Conservation (phyloP, 1,284 basidiomycete genomes). For the Ganoderma lingzhi region DNA sequence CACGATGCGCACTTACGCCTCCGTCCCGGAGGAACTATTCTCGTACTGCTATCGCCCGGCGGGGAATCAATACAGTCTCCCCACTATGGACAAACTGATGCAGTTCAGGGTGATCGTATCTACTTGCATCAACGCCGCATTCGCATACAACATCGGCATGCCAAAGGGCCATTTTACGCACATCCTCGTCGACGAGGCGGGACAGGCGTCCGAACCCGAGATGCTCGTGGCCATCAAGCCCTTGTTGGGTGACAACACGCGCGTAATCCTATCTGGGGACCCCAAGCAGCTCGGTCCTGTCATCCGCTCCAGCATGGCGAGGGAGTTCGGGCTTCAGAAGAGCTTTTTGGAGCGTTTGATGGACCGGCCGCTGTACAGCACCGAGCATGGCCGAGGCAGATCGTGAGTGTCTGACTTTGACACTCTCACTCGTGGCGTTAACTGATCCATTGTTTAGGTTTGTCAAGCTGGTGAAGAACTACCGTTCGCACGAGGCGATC, state of each 20-base stretch:
- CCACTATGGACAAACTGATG: constrained; percentile 49
- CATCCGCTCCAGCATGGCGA: constrained; percentile 55
- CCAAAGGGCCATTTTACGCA: constrained; percentile 64
- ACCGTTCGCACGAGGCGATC: constrained; percentile 64
- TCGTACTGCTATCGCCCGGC: constrained; percentile 48
- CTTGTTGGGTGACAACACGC: constrained; percentile 49
- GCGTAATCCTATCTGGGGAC: constrained; percentile 64
- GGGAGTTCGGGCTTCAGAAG: constrained; percentile 51
- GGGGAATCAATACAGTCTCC: constrained; percentile 57
- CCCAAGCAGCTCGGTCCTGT: constrained; percentile 67
- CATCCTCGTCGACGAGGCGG: constrained; percentile 74
- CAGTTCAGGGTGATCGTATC: constrained; percentile 63
- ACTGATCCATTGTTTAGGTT: constrained; percentile 42
- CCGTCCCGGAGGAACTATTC: constrained; percentile 53
- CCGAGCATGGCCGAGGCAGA: constrained; percentile 38
- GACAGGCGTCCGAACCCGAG: constrained; percentile 68
- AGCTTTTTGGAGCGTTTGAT: constrained; percentile 64
- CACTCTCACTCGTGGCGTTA: background rate
- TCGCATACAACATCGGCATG: constrained; percentile 63
- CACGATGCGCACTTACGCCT: constrained; percentile 56
- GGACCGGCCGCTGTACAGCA: constrained; percentile 52
- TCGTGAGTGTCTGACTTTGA: constrained; percentile 45
- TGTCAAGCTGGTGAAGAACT: constrained; percentile 62
- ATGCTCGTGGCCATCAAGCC: constrained; percentile 61
- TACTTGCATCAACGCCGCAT: constrained; percentile 67